phyloP scores from a whole-genome alignment of 2,329 filamentous ascomycete genomes.

The Paecilomyces sp. region DNA sequence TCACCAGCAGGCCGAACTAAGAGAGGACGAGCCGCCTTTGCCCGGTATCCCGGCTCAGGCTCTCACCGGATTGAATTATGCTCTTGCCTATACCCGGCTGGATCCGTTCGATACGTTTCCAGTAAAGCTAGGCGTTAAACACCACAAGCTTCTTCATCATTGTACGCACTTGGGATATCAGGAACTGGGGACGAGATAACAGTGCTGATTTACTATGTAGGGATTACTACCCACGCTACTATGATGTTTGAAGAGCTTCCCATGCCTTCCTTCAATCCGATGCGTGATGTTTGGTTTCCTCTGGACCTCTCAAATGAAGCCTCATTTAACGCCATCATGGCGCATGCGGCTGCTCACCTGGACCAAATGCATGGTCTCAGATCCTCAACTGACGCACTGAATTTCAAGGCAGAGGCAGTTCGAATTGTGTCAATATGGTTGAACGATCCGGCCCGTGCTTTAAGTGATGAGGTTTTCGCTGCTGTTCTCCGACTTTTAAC shows the following conservation, averaged over 20 bases:
- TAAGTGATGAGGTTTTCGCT: constrained; percentile 28
- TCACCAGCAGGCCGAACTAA: too few relatives aligned
- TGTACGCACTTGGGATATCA: constrained; percentile 16
- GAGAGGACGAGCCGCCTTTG: not conserved
- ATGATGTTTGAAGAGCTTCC: constrained; percentile 25
- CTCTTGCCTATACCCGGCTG: constrained; percentile 17
- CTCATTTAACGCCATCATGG: constrained; percentile 36
- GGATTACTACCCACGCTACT: constrained; percentile 22
- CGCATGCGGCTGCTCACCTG: constrained; percentile 34
- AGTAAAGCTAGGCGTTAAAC: constrained; percentile 23
- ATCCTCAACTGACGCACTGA: constrained; percentile 14
- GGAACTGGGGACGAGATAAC: not conserved
- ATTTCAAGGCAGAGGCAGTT: constrained; percentile 30
- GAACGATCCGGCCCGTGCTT: constrained; percentile 14
- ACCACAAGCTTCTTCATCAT: constrained; percentile 31
- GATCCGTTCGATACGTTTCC: constrained; percentile 33
- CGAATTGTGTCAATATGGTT: constrained; percentile 28
- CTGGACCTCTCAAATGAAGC: constrained; percentile 35
- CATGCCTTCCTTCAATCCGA: constrained; percentile 27
- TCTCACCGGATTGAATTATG: constrained; percentile 20
- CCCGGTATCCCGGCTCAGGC: not conserved
- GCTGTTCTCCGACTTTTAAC: constrained; percentile 25
- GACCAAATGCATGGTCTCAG: constrained; percentile 24
- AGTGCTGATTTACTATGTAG: constrained; percentile 5
- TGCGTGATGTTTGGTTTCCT: constrained; percentile 35